Percentiles rank a stretch among this genome's conserved stretches.
Evolutionary conservation across 306 rosid species (phyloP).

Genomic region (Mimosa pudica): DNA sequence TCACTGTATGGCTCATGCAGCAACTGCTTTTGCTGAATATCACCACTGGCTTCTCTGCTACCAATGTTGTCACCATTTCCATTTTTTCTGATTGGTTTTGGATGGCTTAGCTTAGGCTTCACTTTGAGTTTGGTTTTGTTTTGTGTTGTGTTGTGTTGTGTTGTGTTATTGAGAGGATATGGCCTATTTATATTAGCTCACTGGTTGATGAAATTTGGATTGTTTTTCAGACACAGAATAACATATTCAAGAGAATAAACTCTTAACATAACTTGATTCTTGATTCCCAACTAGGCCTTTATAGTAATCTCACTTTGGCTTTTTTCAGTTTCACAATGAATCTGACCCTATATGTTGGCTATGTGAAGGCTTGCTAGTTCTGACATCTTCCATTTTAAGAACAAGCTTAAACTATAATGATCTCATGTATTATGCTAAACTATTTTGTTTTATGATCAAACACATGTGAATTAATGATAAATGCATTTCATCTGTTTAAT

Average conservation of each 20-base stretch:
- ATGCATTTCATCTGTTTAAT: background rate
- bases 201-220: constrained; percentile 23
- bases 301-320: background rate
- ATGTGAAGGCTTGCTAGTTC: background rate
- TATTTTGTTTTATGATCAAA: background rate
- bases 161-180: background rate
- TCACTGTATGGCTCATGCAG: constrained; percentile 50
- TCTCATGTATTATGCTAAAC: background rate
- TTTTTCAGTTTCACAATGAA: background rate
- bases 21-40: constrained; percentile 71
- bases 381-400: background rate
- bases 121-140: constrained; percentile 11
- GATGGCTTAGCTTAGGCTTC: background rate
- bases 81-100: constrained; percentile 35
- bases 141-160: constrained; percentile 33
- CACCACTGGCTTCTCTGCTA: constrained; percentile 65
- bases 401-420: background rate
- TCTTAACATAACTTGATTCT: background rate
- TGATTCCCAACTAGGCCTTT: constrained; percentile 1
- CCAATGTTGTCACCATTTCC: constrained; percentile 57
- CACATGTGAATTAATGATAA: background rate
- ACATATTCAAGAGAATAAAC: constrained; percentile 38
- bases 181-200: constrained; percentile 50
- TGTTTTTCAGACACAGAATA: background rate
- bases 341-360: background rate